Base-by-base conservation (phyloP, 2,329 filamentous ascomycete species). In the Hirsutella minnesotensis region DNA sequence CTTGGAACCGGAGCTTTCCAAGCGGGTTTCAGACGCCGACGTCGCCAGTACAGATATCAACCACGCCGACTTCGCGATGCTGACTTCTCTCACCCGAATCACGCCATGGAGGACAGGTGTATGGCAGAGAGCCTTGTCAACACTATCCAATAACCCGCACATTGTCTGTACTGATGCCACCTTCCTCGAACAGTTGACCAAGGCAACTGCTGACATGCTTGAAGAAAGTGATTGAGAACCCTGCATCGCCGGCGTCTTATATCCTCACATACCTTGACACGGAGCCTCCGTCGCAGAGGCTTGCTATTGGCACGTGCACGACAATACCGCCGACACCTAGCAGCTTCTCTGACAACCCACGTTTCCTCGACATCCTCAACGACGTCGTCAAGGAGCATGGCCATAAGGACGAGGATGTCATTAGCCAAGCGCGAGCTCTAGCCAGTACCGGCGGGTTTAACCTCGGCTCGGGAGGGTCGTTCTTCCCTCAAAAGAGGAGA, bases 271-370 rank as follows among this genome's bases (percentile, higher is more conserved):
- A 77, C 48, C 74, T 83, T 45, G 67, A 75, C 31, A 73, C 70
- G 33, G 59, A 67, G 13, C 77, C 78, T 2, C 78, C 79, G 0
- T 72, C 64, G 4, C 56, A 64, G 5, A 56, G 58, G 22, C 61
- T 83, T 18, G 69, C 77, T 13, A 73, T 84, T 46, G 80, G 80
- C 39, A 75, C 68, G 2, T 73, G 77, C 0, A 73, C 71, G 5
- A 52, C 62, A 15, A 47, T 81, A n/a, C 78, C 78, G 2, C 79
- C 79, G 1, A 80, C 75, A 0, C 76, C 80, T 3, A 61, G 65
- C 33, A 72, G 75, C 19, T 80, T 84, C 53, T 63, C 57, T 19
- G 71, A 75, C 53, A 84, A 83, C 55, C 68, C 61, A 9, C 59
- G 62, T 19, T 84, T 84, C 55, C 55, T 78, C n/a, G 53, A 62